Evolutionary conservation across 1,139 yeast species (phyloP).

Genomic region (Meyerozyma guilliermondii): DNA sequence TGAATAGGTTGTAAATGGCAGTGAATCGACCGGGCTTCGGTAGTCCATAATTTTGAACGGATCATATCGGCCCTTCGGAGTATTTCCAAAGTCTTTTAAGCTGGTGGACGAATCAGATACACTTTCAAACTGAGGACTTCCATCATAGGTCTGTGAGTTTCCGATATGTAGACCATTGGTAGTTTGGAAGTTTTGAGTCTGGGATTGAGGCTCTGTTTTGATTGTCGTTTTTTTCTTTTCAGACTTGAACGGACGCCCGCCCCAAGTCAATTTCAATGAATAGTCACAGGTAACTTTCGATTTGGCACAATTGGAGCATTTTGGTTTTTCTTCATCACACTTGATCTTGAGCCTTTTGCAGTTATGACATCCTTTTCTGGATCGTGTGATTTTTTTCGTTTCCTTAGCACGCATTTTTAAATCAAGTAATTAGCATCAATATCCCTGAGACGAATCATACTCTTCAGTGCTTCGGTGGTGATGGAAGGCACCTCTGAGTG

Average conservation of each 20-base stretch:
- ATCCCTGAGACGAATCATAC: neutral
- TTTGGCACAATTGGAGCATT: slow-evolving; percentile 55
- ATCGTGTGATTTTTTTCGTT: slow-evolving; percentile 12
- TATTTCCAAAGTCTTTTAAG: neutral
- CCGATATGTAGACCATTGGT: neutral
- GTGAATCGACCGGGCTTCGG: neutral
- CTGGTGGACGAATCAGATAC: neutral
- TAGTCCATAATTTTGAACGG: neutral
- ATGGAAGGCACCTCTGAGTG: neutral
- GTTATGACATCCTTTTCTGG: slow-evolving; percentile 55
- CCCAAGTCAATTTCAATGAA: slow-evolving; percentile 66
- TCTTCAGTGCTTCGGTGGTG: neutral
- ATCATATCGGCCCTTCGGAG: neutral
- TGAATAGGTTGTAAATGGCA: neutral
- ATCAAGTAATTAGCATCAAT: neutral
- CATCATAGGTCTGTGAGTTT: neutral
- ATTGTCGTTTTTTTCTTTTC: slow-evolving; percentile 22
- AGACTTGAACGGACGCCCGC: slow-evolving; percentile 60
- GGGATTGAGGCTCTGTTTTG: slow-evolving; percentile 14
- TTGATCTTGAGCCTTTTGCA: slow-evolving; percentile 68
- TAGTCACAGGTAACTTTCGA: slow-evolving; percentile 55
- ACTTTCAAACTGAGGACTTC: neutral
- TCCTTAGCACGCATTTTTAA: neutral
- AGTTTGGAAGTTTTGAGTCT: neutral
- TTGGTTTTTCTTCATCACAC: slow-evolving; percentile 69